Evolutionary conservation across 352 stramenopile genomes (phyloP).

Genomic region (Aphanomyces stellatus): DNA sequence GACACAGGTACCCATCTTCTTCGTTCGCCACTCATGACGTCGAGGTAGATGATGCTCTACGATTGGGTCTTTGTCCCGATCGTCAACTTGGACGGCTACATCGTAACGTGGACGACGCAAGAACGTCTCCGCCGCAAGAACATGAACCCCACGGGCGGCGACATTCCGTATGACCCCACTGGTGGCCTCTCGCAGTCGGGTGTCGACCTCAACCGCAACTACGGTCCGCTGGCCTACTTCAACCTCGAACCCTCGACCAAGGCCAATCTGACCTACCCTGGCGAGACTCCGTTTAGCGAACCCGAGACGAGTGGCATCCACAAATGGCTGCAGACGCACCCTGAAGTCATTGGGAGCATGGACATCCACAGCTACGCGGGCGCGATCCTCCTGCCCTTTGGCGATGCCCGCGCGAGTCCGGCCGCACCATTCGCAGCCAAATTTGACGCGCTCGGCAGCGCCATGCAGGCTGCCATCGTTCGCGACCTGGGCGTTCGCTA

Average conservation of each 20-base stretch:
- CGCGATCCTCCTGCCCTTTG: slow-evolving; percentile 27
- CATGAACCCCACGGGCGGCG: slow-evolving; percentile 19
- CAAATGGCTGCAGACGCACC: slow-evolving; percentile 26
- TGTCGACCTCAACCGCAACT: slow-evolving; percentile 34
- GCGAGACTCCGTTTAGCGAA: slow-evolving; percentile 25
- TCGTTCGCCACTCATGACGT: not conserved
- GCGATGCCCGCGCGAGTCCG: slow-evolving; percentile 19
- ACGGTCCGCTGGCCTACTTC: slow-evolving; percentile 24
- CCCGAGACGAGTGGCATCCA: slow-evolving; percentile 27
- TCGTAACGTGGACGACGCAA: slow-evolving; percentile 23
- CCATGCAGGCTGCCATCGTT: slow-evolving; percentile 25
- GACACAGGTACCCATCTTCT: not conserved
- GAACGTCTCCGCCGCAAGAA: slow-evolving; percentile 31
- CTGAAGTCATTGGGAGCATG: slow-evolving; percentile 23
- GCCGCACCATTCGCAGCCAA: slow-evolving; percentile 24
- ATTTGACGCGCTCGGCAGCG: slow-evolving; percentile 25
- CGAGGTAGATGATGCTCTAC: slow-evolving; percentile 7
- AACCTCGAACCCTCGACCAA: slow-evolving; percentile 19
- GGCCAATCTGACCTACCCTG: slow-evolving; percentile 25
- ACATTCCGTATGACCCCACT: not conserved
- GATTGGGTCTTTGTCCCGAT: slow-evolving; percentile 33
- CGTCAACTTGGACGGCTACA: slow-evolving; percentile 29
- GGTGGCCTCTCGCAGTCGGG: slow-evolving; percentile 7
- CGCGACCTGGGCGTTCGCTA: slow-evolving; percentile 22
- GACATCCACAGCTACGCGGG: slow-evolving; percentile 29